Evolutionary conservation across 202 grass and related monocot genomes (phyloP).

Genomic region (Brachypodium distachyon): DNA sequence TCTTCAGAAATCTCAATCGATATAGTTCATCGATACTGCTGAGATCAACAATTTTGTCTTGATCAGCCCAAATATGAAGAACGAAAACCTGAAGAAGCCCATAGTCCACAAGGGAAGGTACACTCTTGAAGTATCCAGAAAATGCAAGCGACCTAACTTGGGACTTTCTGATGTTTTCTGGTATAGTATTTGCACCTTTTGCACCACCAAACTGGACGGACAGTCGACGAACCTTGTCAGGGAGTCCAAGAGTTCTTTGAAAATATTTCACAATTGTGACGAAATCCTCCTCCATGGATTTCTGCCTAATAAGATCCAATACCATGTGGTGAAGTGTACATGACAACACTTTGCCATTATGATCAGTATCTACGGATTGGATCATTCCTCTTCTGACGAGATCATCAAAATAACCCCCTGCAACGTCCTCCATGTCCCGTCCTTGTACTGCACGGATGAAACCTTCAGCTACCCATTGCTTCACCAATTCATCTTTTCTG

Average conservation of each 20-base stretch:
- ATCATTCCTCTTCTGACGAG: not conserved
- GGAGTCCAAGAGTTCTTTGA: not conserved
- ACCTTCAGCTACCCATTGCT: conserved; percentile 24
- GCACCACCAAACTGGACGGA: not conserved
- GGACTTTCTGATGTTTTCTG: not conserved
- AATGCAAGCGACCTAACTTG: not conserved
- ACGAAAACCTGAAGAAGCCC: not conserved
- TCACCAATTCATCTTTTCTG: conserved; percentile 9
- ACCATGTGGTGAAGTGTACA: not conserved
- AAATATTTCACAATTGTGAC: not conserved
- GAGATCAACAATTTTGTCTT: not conserved
- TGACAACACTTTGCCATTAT: not conserved
- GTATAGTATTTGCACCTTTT: not conserved
- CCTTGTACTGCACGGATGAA: not conserved
- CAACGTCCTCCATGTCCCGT: not conserved
- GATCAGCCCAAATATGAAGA: not conserved
- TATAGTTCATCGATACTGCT: not conserved
- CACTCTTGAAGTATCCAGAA: not conserved
- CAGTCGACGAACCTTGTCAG: not conserved
- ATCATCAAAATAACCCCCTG: not conserved
- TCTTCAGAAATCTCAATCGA: conserved; percentile 4
- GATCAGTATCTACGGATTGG: not conserved
- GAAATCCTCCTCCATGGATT: not conserved
- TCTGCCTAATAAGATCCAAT: not conserved
- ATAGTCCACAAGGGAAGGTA: not conserved